These are phyloP conservation scores for Eucalyptus pauciflora DNA, from an alignment of 345 rosid genomes.

Conservation along the genomic window DNA sequence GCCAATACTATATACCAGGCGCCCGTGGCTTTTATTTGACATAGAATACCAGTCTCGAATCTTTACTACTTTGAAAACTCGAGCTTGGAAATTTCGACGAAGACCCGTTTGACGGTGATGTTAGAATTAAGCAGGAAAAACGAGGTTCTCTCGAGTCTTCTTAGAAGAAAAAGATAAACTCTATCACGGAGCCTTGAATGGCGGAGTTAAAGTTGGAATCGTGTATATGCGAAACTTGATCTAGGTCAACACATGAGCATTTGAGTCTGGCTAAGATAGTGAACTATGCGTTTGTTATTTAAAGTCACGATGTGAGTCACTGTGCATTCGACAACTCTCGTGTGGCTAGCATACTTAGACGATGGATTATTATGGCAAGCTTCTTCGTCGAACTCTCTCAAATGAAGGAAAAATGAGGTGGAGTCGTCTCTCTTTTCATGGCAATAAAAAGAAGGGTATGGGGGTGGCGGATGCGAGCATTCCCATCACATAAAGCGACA, in stretches of 20 bases:
- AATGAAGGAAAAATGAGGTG: not conserved
- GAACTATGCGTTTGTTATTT: not conserved
- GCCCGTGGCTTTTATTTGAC: not conserved
- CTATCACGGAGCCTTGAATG: not conserved
- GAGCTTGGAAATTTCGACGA: not conserved
- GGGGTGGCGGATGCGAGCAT: not conserved
- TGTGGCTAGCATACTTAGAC: not conserved
- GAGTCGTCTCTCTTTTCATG: not conserved
- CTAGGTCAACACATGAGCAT: not conserved
- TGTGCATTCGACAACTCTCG: not conserved
- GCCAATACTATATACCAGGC: not conserved
- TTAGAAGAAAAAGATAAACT: not conserved
- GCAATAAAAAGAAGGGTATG: not conserved
- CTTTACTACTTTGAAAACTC: not conserved
- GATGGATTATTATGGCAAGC: not conserved
- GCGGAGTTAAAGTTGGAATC: not conserved
- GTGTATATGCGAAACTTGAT: not conserved
- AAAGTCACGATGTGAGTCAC: not conserved
- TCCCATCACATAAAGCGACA: accelerated
- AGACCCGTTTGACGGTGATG: not conserved
- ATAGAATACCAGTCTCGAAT: not conserved
- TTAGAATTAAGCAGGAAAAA: not conserved
- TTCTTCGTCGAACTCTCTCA: not conserved
- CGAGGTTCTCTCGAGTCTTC: not conserved
- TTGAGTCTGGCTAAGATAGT: not conserved